Base-by-base conservation (phyloP, 2,329 filamentous ascomycete species). In the Diaporthe australafricana region DNA sequence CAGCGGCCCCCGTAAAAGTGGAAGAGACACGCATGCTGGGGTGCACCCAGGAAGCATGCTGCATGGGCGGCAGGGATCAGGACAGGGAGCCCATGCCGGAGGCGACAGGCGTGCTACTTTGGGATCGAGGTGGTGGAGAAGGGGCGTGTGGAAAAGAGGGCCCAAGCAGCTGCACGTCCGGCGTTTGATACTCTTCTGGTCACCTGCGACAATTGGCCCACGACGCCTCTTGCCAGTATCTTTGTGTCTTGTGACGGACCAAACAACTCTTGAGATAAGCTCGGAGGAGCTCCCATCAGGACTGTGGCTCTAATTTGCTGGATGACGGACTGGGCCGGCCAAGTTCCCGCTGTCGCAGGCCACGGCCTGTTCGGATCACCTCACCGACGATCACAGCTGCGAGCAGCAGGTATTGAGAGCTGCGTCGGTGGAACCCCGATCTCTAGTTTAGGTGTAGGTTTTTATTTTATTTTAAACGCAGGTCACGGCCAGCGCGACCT, bases 31-130 rank as follows among this genome's bases (percentile, higher is more conserved):
- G 55, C 60, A 53, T 56, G 68, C 68, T 63, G 53, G 71, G 70
- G 68, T 38, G 38, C 45, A 50, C 68, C 71, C 53, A 70, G 71
- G 30, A 52, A 30, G 12, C 27, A 12, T 27, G 68, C 71, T 68
- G 71, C 68, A 73, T 70, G 60, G 71, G 60, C 16, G 8, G 53
- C 68, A 73, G 47, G 71, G 71, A 73, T 73, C 12, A 30, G 9
- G 17, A 62, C 56, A 63, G 70, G 56, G 52, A 47, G 22, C 16
- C 57, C 70, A 68, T 60, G 70, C n/a, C 42, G 8, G 70, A 52
- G 25, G 50, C 47, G 62, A 35, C 50, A 40, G 67, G 56, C 35
- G 22, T 69, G 53, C 42, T 69, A 30, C 56, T 48, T 57, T 69
- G 53, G 67, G 66, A 47, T 68, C 66, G 40, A n/a, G 40, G 66